Evolutionary conservation across 192 early-diverging fungal genomes (phyloP).

Genomic region (Umbelopsis sp.): DNA sequence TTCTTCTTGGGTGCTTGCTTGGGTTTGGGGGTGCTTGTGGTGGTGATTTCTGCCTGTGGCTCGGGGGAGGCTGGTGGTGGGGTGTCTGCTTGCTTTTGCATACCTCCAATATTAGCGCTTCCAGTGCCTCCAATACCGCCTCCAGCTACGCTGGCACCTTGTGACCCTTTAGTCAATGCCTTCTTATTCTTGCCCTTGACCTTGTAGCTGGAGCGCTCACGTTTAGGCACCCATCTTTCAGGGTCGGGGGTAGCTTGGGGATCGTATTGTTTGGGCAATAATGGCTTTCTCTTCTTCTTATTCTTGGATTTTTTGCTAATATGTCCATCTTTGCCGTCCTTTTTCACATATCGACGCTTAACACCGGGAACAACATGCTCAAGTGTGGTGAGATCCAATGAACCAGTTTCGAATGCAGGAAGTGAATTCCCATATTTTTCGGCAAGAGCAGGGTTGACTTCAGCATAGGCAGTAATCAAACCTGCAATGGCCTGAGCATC

Average conservation of each 20-base stretch:
- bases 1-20: conserved; percentile 44
- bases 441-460: conserved; percentile 58
- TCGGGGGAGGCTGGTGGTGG: conserved; percentile 16
- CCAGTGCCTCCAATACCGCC: conserved; percentile 76
- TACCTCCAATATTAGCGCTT: conserved; percentile 65
- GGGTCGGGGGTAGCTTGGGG: conserved; percentile 55
- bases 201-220: conserved; percentile 58
- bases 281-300: conserved; percentile 54
- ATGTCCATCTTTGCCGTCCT: conserved; percentile 34
- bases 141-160: conserved; percentile 62
- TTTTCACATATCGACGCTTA: conserved; percentile 56
- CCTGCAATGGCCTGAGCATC: conserved; percentile 68
- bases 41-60: conserved; percentile 10
- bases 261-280: conserved; percentile 62
- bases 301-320: conserved; percentile 45
- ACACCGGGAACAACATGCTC: conserved; percentile 58
- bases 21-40: conserved; percentile 22
- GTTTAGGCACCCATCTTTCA: conserved; percentile 73
- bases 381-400: conserved; percentile 55
- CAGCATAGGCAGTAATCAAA: conserved; percentile 64
- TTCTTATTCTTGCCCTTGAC: conserved; percentile 61
- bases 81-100: conserved; percentile 10
- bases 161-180: conserved; percentile 59
- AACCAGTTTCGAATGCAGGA: conserved; percentile 41
- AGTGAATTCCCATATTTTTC: conserved; percentile 65